phyloP scores from a whole-genome alignment of 2,329 filamentous ascomycete species.

The Trichoderma sp. region DNA sequence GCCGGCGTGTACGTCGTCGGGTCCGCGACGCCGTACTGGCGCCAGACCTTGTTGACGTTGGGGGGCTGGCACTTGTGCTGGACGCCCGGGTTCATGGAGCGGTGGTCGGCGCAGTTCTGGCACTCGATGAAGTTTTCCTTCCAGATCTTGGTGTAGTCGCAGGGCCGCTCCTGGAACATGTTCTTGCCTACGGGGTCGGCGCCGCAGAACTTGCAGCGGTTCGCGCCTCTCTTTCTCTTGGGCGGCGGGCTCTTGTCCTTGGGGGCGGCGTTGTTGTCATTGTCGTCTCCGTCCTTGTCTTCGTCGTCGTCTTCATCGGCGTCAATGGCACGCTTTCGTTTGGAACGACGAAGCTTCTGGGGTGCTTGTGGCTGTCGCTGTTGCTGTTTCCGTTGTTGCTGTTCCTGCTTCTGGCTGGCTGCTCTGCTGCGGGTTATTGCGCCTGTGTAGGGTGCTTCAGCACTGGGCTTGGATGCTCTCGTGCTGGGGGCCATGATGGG shows the following conservation, averaged over 20 bases:
- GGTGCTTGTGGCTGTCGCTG: not conserved
- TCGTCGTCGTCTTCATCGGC: not conserved
- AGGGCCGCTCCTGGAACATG: conserved; percentile 17
- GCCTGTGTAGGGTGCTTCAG: not conserved
- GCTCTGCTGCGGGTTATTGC: conserved; percentile 3
- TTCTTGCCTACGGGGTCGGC: not conserved
- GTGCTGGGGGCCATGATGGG: conserved; percentile 1
- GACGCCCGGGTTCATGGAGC: conserved; percentile 19
- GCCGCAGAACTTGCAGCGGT: not conserved
- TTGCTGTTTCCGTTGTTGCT: not conserved
- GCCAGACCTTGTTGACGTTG: conserved; percentile 18
- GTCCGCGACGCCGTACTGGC: conserved; percentile 30
- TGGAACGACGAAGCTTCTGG: not conserved
- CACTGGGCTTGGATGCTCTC: not conserved
- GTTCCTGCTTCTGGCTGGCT: not conserved
- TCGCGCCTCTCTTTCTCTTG: not conserved
- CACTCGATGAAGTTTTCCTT: conserved; percentile 32
- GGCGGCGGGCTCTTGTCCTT: not conserved
- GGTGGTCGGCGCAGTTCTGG: conserved; percentile 35
- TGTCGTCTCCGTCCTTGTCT: conserved; percentile 8
- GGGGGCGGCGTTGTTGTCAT: not conserved
- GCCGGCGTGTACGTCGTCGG: conserved; percentile 24
- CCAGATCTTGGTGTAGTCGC: conserved; percentile 28
- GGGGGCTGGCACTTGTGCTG: conserved; percentile 29
- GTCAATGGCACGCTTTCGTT: not conserved